Evolutionary conservation across 2,329 filamentous ascomycete genomes (phyloP).

Genomic region (Verticillium nubilum): DNA sequence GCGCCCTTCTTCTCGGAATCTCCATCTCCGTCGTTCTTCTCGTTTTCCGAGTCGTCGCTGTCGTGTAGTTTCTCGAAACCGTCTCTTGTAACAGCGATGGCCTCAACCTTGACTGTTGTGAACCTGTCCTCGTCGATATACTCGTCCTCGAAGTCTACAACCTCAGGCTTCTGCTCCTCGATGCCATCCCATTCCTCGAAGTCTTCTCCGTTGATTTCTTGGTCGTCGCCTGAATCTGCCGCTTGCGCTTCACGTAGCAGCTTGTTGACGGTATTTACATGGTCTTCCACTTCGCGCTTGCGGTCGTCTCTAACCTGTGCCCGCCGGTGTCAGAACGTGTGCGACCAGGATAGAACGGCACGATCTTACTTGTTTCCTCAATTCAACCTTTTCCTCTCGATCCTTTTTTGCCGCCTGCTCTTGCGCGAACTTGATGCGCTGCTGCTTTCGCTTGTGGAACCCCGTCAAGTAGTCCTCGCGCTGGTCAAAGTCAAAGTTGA

Average conservation of each 20-base stretch:
- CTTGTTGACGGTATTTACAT: slow-evolving; percentile 71
- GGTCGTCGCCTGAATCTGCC: slow-evolving; percentile 32
- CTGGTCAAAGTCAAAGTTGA: slow-evolving; percentile 75
- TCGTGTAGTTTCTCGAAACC: slow-evolving; percentile 53
- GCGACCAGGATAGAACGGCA: neutral
- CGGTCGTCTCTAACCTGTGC: slow-evolving; percentile 75
- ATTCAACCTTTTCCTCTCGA: slow-evolving; percentile 67
- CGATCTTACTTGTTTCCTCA: slow-evolving; percentile 64
- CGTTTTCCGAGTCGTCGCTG: slow-evolving; percentile 24
- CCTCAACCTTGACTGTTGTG: slow-evolving; percentile 90
- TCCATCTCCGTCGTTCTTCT: slow-evolving; percentile 25
- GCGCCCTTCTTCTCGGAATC: slow-evolving; percentile 22
- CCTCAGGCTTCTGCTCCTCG: slow-evolving; percentile 38
- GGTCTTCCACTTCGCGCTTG: slow-evolving; percentile 73
- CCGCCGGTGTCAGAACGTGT: neutral
- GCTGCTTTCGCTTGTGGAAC: slow-evolving; percentile 92
- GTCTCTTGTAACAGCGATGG: slow-evolving; percentile 72
- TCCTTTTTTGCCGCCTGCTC: slow-evolving; percentile 73
- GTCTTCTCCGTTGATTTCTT: slow-evolving; percentile 29
- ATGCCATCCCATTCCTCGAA: slow-evolving; percentile 63
- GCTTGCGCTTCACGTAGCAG: slow-evolving; percentile 59
- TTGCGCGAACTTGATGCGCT: slow-evolving; percentile 78
- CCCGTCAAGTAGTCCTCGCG: slow-evolving; percentile 87
- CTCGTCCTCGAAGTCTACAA: slow-evolving; percentile 79
- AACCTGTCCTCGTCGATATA: slow-evolving; percentile 96